Base-by-base conservation (phyloP, 495 filamentous ascomycete genomes). In the Astrothelium macrocarpum region DNA sequence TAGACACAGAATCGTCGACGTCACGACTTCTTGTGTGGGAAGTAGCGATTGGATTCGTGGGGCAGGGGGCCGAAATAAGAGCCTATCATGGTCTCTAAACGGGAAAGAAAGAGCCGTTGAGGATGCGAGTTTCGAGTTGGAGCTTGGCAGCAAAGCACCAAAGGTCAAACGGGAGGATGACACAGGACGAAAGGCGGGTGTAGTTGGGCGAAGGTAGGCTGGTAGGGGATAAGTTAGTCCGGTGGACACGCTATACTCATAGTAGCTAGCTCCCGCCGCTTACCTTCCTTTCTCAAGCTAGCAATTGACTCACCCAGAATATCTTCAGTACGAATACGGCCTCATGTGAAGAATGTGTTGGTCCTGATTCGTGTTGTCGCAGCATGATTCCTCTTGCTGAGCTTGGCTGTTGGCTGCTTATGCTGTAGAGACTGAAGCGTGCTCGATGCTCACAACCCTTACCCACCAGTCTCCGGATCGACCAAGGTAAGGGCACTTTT, bases 1-100 rank as follows among this genome's bases (percentile, higher is more conserved):
- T 56, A 56, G 49, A 5, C 20, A 56, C 49, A 56, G 49, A 56
- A 56, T 56, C 49, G 49, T 28, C 25, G 49, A 56, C 49, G 23
- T 56, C 49, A 56, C 25, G 49, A 56, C 49, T 56, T 20, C n/a
- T 39, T 56, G 25, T 16, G 5, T 2, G 2, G 49, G 5, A 20
- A 10, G 9, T 11, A 56, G 5, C 16, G 25, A 56, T 56, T 56
- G 49, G 49, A 26, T 16, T 9, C 2, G 9, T 12, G 49, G 20
- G 2, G 16, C 49, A 56, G 49, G 49, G 49, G 12, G 20, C 11
- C 25, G 5, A 56, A 28, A 29, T 26, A 11, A n/a, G 10, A 29
- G 49, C 16, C 49, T 49, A 14, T 39, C 34, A 14, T 20, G n/a
- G 36, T 5, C 16, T 39, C 18, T 18, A 20, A 28, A 25, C 25